These are phyloP conservation scores for Filobasidium floriforme DNA, from an alignment of 768 basidiomycete genomes.

Conservation along the genomic window DNA sequence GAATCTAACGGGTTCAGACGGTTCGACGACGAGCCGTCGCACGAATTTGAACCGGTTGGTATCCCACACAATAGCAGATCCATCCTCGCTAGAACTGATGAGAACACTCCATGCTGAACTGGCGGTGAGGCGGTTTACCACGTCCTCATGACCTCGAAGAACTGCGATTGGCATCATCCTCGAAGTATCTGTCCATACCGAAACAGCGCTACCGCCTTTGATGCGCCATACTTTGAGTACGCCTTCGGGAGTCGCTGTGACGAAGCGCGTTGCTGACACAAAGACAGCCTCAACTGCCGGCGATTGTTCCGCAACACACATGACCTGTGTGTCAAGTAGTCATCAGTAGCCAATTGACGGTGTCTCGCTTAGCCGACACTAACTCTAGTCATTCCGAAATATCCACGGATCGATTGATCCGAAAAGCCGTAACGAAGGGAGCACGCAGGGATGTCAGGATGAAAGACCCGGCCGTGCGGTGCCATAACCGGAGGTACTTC, in stretches of 20 bases:
- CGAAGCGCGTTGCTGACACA: constrained; percentile 62
- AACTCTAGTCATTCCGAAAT: constrained; percentile 6
- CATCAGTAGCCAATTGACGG: constrained; percentile 50
- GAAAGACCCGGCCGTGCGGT: constrained; percentile 27
- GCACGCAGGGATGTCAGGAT: not conserved
- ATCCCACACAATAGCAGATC: constrained; percentile 83
- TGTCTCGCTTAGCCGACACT: not conserved
- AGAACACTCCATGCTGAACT: constrained; percentile 75
- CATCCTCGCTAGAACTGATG: constrained; percentile 76
- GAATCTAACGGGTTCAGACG: constrained; percentile 56
- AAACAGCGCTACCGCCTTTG: constrained; percentile 46
- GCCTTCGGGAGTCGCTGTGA: constrained; percentile 72
- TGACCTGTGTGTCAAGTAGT: not conserved
- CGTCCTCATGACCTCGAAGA: constrained; percentile 69
- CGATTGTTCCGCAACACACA: not conserved
- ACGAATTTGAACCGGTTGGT: constrained; percentile 74
- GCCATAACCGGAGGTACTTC: constrained; percentile 28
- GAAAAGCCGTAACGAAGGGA: constrained; percentile 37
- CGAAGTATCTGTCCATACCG: constrained; percentile 32
- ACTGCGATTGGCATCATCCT: constrained; percentile 56
- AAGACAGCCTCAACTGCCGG: constrained; percentile 53
- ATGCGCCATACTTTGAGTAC: constrained; percentile 78
- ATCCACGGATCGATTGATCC: constrained; percentile 31
- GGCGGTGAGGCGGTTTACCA: constrained; percentile 61
- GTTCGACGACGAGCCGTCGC: constrained; percentile 62